Base-by-base conservation (phyloP, 176 grass and related monocot genomes). In the Rhynchospora breviuscula region DNA sequence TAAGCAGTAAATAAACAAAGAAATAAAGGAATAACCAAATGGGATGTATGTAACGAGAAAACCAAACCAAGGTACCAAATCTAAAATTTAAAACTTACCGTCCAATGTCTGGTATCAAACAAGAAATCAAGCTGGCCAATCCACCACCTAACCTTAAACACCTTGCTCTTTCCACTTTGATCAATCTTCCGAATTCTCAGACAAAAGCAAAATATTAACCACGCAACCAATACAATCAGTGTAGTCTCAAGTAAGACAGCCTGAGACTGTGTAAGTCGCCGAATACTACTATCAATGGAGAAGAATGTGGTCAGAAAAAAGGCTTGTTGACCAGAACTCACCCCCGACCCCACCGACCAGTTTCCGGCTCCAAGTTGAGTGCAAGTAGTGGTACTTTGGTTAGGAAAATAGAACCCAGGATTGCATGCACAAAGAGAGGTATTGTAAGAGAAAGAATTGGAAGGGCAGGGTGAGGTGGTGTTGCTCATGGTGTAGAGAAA, bases 261-360 rank as follows among this genome's bases (percentile, higher is more conserved):
- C 92, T 98, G 95, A 76, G 91, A 95, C 89, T 94, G 92, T 29
- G 95, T 98, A 87, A 98, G 84, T 80, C 87, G 87, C 84, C 88
- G 85, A 48, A 98, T 82, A 66, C 79, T 78, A 88, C 66, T 89
- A 62, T 98, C 95, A 69, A 98, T 26, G 10, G 89, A 86, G 77
- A 93, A 84, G 18, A 98, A 89, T 0, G 89, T 90, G 35, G 84
- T 74, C 2, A 98, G 92, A 78, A 95, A 91, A 51, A 88, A 79
- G 26, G 66, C 75, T 84, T 88, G 92, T 86, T 79, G 89, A n/a
- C 67, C 79, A 4, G 84, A 74, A 64, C 54, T 85, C n/a, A 88
- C 85, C 8, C 84, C 95, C 49, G 89, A 70, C 44, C 88, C 89
- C 29, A 95, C 91, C 70, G 85, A 85, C 95, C 95, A 94, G 68